Evolutionary conservation across 768 basidiomycete species (phyloP).

Genomic region (Boletus rex-veris): DNA sequence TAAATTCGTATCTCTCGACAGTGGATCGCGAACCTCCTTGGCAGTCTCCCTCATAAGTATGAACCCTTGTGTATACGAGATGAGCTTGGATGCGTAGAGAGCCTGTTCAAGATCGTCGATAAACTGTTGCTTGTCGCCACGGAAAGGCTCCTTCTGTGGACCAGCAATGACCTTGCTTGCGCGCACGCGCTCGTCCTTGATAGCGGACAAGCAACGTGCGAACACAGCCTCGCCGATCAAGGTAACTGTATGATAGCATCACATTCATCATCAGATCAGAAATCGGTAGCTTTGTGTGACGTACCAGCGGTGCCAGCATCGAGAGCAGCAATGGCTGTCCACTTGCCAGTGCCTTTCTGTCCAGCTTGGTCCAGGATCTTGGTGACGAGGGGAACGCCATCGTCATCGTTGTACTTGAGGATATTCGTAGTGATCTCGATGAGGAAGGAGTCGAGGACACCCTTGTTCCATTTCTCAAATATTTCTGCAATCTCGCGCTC

Average conservation of each 20-base stretch:
- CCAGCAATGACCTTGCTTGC: conserved; percentile 90
- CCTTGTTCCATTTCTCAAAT: conserved; percentile 95
- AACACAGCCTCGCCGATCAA: conserved; percentile 99
- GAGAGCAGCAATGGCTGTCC: conserved; percentile 97
- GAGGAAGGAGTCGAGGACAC: conserved; percentile 99
- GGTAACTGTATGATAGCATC: conserved; percentile 59
- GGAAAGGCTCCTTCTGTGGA: conserved; percentile 90
- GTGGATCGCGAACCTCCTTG: conserved; percentile 60
- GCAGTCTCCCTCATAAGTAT: conserved; percentile 99
- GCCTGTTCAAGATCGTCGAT: conserved; percentile 99
- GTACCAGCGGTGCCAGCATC: conserved; percentile 85
- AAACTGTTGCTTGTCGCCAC: conserved; percentile 97
- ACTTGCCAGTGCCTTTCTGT: conserved; percentile 99
- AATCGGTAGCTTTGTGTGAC: conserved; percentile 20
- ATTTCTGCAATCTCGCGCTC: conserved; percentile 93
- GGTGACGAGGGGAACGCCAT: conserved; percentile 83
- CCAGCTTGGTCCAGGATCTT: conserved; percentile 97
- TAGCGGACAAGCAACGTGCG: conserved; percentile 93
- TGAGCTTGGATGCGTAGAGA: conserved; percentile 98
- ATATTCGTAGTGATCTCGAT: conserved; percentile 98
- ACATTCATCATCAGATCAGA: conserved; percentile 5
- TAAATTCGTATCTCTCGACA: background rate
- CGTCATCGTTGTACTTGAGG: conserved; percentile 94
- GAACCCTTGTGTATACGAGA: conserved; percentile 99
- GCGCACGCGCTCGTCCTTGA: conserved; percentile 93